Evolutionary conservation across 2,329 filamentous ascomycete genomes (phyloP).

Genomic region (Xylariaceae sp.): DNA sequence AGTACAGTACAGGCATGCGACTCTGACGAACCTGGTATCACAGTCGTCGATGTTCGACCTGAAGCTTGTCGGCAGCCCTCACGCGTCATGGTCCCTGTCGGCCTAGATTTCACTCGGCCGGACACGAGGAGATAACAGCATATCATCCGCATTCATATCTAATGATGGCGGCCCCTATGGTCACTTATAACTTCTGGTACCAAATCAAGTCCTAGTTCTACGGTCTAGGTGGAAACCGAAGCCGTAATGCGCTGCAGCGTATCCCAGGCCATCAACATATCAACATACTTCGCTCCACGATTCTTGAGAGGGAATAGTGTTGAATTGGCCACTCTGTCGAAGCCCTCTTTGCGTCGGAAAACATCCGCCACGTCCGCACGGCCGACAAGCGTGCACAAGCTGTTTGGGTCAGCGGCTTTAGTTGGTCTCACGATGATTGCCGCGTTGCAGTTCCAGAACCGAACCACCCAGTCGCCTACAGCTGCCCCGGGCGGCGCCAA

Average conservation of each 20-base stretch:
- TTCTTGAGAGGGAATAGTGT: not conserved
- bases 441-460: conserved; percentile 13
- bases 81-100: too few relatives aligned
- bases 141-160: too few relatives aligned
- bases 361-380: conserved; percentile 13
- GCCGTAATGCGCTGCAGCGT: conserved; percentile 9
- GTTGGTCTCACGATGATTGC: conserved; percentile 5
- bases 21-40: too few relatives aligned
- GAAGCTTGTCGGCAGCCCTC: too few relatives aligned
- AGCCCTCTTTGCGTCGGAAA: not conserved
- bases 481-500: conserved; percentile 2
- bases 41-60: too few relatives aligned
- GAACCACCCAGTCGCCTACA: conserved; percentile 9
- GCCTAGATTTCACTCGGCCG: too few relatives aligned
- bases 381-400: conserved; percentile 1
- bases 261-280: conserved; percentile 11
- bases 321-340: not conserved
- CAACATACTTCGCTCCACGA: not conserved
- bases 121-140: too few relatives aligned
- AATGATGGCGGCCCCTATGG: too few relatives aligned
- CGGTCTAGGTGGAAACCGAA: conserved; percentile 3
- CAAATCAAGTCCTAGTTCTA: not conserved
- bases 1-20: too few relatives aligned
- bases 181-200: too few relatives aligned
- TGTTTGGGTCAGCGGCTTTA: not conserved